phyloP scores from a whole-genome alignment of 148 eudicot species.

The Rhododendron molle region DNA sequence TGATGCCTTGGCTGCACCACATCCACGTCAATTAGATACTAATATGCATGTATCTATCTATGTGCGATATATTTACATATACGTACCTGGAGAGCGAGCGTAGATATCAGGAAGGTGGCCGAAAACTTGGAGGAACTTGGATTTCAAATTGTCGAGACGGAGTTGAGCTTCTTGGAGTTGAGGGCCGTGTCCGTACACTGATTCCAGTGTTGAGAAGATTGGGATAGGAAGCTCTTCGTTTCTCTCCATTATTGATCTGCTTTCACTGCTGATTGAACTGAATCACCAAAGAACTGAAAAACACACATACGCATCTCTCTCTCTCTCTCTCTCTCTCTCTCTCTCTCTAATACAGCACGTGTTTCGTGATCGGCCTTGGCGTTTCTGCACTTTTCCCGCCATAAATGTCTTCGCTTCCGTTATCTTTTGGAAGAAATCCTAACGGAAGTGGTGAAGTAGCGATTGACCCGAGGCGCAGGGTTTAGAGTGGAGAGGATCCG shows the following conservation, averaged over 20 bases:
- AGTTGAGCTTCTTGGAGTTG: conserved; percentile 72
- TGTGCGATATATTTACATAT: too few relatives aligned
- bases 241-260: not conserved
- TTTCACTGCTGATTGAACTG: not conserved
- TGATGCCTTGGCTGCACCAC: not conserved
- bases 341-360: not conserved
- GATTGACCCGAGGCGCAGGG: too few relatives aligned
- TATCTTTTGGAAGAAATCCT: too few relatives aligned
- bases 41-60: not conserved
- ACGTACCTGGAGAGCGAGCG: conserved; percentile 85
- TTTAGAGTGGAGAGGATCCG: too few relatives aligned
- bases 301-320: not conserved
- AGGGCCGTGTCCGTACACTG: conserved; percentile 64
- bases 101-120: conserved; percentile 57
- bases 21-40: not conserved
- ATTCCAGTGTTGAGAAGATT: not conserved
- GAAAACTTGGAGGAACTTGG: conserved; percentile 57
- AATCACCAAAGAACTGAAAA: not conserved
- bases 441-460: too few relatives aligned
- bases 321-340: not conserved
- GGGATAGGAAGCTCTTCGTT: not conserved
- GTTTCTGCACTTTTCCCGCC: not conserved
- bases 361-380: not conserved
- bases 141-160: conserved; percentile 54
- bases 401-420: too few relatives aligned